Conservation (phyloP, 2,329 filamentous ascomycete species). For the Phaeosphaeria sp. region DNA sequence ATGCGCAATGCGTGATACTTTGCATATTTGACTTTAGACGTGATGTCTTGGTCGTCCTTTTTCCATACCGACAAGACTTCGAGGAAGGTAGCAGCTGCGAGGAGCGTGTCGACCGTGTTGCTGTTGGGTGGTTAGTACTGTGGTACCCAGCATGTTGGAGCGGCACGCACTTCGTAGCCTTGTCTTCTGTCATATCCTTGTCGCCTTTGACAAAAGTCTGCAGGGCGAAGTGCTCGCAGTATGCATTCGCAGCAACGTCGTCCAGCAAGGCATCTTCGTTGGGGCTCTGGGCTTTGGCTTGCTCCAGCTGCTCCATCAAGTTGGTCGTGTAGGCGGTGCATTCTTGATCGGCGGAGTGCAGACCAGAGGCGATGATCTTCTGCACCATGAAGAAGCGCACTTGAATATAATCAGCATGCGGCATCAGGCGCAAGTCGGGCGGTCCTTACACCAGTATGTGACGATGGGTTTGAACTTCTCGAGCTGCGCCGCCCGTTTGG, state of each 20-base stretch:
- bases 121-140: slow-evolving; percentile 51
- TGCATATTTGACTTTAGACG: slow-evolving; percentile 91
- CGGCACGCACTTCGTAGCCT: slow-evolving; percentile 72
- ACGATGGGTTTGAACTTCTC: slow-evolving; percentile 84
- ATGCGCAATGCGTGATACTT: slow-evolving; percentile 96
- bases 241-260: slow-evolving; percentile 84
- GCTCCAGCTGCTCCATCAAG: slow-evolving; percentile 91
- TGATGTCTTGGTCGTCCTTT: slow-evolving; percentile 74
- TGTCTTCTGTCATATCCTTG: slow-evolving; percentile 79
- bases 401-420: slow-evolving; percentile 24
- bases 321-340: slow-evolving; percentile 79
- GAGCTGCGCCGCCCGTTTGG: slow-evolving; percentile 82
- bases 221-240: slow-evolving; percentile 91
- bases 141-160: slow-evolving; percentile 9
- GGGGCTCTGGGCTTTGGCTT: slow-evolving; percentile 75
- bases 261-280: slow-evolving; percentile 85
- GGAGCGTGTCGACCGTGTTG: slow-evolving; percentile 92
- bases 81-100: slow-evolving; percentile 90
- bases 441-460: slow-evolving; percentile 87
- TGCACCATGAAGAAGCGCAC: slow-evolving; percentile 75
- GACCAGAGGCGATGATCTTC: slow-evolving; percentile 80
- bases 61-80: slow-evolving; percentile 85
- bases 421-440: neutral
- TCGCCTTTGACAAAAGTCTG: slow-evolving; percentile 88
- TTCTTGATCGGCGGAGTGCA: slow-evolving; percentile 81